Percentiles rank a stretch among this genome's conserved stretches.
phyloP scores from a whole-genome alignment of 2,329 filamentous ascomycete species.

The Colletotrichum karsti region DNA sequence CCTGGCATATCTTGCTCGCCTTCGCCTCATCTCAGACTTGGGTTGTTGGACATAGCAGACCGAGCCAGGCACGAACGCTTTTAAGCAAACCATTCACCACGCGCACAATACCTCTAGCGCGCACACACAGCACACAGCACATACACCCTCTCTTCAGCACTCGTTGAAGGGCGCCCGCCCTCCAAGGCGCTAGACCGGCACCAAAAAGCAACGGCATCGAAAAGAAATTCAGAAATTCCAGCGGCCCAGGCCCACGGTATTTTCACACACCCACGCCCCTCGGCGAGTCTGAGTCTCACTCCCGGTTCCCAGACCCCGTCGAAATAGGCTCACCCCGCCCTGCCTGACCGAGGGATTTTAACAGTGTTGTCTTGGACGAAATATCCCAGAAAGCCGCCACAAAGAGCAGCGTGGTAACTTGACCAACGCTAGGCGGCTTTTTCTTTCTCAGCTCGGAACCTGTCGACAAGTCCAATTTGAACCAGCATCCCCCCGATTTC shows the following conservation, averaged over 20 bases:
- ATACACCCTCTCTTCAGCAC: conserved; percentile 11
- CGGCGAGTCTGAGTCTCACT: conserved; percentile 7
- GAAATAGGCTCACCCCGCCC: conserved; percentile 13
- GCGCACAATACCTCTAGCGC: not conserved
- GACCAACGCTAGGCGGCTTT: conserved; percentile 30
- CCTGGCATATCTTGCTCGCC: not conserved
- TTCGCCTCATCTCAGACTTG: not conserved
- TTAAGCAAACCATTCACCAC: not conserved
- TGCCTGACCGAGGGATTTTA: conserved; percentile 15
- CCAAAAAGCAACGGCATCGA: conserved; percentile 28
- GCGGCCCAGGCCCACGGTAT: conserved; percentile 22
- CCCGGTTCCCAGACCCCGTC: conserved; percentile 22
- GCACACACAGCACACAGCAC: too few species aligned
- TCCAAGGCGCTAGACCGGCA: conserved; percentile 20
- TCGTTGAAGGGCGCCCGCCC: conserved; percentile 14
- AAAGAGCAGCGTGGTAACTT: conserved; percentile 30
- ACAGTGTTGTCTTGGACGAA: conserved; percentile 27
- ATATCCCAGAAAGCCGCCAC: conserved; percentile 23
- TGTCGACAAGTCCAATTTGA: conserved; percentile 13
- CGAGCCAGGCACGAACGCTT: not conserved
- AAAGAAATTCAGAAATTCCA: conserved; percentile 28
- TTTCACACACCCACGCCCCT: conserved; percentile 15
- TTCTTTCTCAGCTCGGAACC: conserved; percentile 20
- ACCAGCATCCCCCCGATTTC: conserved; percentile 8
- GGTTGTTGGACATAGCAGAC: not conserved